A percentile compares a stretch with the other conserved stretches of the same genome.
These are phyloP conservation scores for Boletus coccyginus DNA, from an alignment of 768 basidiomycete species.

Conservation along the genomic window DNA sequence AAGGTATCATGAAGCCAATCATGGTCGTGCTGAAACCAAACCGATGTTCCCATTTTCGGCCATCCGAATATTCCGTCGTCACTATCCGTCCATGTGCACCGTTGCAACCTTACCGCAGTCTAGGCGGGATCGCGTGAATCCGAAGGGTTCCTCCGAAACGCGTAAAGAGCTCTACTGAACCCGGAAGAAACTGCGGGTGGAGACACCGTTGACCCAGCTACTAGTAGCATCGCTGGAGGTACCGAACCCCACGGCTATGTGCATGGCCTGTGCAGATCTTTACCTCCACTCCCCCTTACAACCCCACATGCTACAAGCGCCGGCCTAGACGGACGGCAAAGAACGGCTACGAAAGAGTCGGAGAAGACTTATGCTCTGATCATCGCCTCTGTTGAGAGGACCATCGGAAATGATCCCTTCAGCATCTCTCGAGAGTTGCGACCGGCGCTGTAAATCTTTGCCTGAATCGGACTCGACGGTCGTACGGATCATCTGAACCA, in stretches of 20 bases:
- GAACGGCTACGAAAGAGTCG: neutral
- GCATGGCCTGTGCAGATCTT: neutral
- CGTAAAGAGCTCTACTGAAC: neutral
- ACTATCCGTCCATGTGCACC: slow-evolving; percentile 2
- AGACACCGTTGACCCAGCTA: neutral
- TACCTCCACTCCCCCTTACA: too few species aligned
- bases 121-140: slow-evolving; percentile 11
- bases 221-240: neutral
- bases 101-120: slow-evolving; percentile 11
- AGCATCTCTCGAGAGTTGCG: neutral
- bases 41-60: neutral
- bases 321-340: neutral
- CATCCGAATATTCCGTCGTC: neutral
- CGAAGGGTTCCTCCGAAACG: neutral
- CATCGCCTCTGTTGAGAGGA: neutral
- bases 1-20: neutral
- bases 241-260: neutral
- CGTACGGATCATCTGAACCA: neutral
- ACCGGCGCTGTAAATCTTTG: neutral
- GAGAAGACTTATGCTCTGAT: neutral
- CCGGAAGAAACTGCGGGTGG: neutral
- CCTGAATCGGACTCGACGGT: neutral
- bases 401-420: neutral
- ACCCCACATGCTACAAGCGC: too few species aligned
- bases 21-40: slow-evolving; percentile 1